Evolutionary conservation across 192 early-diverging fungal species (phyloP).

Genomic region (Coemansia sp.): DNA sequence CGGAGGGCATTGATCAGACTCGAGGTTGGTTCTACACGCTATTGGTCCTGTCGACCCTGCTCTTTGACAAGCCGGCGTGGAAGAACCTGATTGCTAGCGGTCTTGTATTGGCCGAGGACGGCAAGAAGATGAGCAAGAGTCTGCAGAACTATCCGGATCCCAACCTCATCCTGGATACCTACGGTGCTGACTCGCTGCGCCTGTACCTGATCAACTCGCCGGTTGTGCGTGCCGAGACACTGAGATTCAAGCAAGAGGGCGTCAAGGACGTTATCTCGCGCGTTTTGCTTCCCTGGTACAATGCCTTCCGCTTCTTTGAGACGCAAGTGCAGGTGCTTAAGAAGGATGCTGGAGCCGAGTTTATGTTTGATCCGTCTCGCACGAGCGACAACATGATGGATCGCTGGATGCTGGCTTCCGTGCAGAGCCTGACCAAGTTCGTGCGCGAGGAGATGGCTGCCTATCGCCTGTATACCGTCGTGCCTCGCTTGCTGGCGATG

Average conservation of each 20-base stretch:
- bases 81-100: constrained; percentile 99
- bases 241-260: constrained; percentile 96
- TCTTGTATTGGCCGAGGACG: constrained; percentile 93
- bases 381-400: constrained; percentile 95
- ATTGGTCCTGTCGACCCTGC: constrained; percentile 93
- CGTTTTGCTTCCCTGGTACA: constrained; percentile 99
- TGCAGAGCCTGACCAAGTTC: constrained; percentile 93
- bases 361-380: constrained; percentile 75
- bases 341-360: constrained; percentile 76
- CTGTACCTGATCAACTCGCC: constrained; percentile 98
- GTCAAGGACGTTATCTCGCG: constrained; percentile 94
- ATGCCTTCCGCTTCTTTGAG: constrained; percentile 95
- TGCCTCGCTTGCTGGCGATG: constrained; percentile 85
- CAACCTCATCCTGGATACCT: constrained; percentile 74
- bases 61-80: constrained; percentile 94
- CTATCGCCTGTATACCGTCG: constrained; percentile 98
- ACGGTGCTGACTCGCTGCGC: constrained; percentile 94
- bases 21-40: constrained; percentile 99
- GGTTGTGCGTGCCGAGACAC: constrained; percentile 93
- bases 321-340: constrained; percentile 88
- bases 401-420: constrained; percentile 95
- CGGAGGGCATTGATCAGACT: constrained; percentile 99
- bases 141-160: constrained; percentile 99
- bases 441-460: constrained; percentile 92
- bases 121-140: constrained; percentile 99